Base-by-base conservation (phyloP, 768 basidiomycete species). In the Pleurotus ostreatus region DNA sequence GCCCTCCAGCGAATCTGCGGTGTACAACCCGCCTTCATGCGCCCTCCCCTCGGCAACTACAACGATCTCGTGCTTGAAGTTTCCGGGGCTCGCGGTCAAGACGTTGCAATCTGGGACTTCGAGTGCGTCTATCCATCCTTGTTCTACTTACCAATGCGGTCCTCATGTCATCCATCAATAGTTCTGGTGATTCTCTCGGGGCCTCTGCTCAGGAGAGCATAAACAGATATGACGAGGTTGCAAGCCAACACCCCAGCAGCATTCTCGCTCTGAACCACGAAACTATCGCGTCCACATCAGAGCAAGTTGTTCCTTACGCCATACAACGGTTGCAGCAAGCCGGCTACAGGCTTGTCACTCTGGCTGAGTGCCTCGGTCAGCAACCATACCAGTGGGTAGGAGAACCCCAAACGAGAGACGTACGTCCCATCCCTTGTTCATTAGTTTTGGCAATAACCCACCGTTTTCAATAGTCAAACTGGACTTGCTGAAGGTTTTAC, bases 111-210 rank as follows among this genome's bases (percentile, higher is more conserved):
- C n/a, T 72, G 71, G 71, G 70, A 73, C 55, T 65, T 71, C 16
- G 71, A 71, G 72, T 71, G 30, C 46, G 68, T 62, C 20, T 22
- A 16, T 12, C 38, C 13, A 13, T 15, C 38, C 46, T 5, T 3
- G 26, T 40, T 37, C 13, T 3, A 22, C 3, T 23, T 49, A 30
- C 41, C n/a, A 26, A 12, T 20, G 20, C 23, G 5, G 5, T 25
- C 1, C 54, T 41, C 38, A 2, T 52, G 20, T n/a, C 40, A 43
- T 62, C 61, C 1, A 6, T 57, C 18, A 16, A 2, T 45, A 77
- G 75, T 55, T 74, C 74, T 20, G 66, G 62, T 8, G 77, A 77
- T 57, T 76, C 76, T 8, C 53, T 66, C 13, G 75, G 74, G 8
- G 68, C 72, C 7, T 64, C 73, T 4, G 61, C 61, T 4, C 62